These are phyloP conservation scores for Clonostachys byssicola DNA, from an alignment of 2,329 filamentous ascomycete genomes.

Conservation along the genomic window DNA sequence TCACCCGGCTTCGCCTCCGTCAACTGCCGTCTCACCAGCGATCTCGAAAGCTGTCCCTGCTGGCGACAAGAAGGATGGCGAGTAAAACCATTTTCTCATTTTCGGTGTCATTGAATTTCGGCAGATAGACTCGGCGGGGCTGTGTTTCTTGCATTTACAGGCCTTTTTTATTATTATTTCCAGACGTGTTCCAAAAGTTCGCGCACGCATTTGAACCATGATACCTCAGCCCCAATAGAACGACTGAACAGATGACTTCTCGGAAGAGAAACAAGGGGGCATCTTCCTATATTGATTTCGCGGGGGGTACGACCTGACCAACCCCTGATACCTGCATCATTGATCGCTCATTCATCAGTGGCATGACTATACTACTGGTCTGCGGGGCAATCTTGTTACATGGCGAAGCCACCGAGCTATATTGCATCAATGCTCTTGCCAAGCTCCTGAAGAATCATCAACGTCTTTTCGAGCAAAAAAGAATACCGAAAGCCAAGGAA, in stretches of 20 bases:
- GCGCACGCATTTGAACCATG: constrained; percentile 38
- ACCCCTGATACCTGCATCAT: too few species aligned
- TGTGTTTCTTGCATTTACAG: constrained; percentile 42
- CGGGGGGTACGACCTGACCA: too few species aligned
- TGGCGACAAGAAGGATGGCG: constrained; percentile 49
- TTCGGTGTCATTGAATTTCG: constrained; percentile 39
- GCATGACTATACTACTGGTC: too few species aligned
- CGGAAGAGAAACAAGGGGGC: too few species aligned
- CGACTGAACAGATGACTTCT: not conserved
- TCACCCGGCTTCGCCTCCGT: constrained; percentile 66
- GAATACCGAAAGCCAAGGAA: too few species aligned
- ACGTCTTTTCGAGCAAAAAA: too few species aligned
- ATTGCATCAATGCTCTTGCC: too few species aligned
- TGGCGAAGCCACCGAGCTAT: too few species aligned
- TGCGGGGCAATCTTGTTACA: too few species aligned
- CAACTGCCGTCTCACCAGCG: constrained; percentile 62
- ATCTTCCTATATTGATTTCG: too few species aligned
- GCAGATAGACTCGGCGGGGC: constrained; percentile 47
- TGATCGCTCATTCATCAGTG: too few species aligned
- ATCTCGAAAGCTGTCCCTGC: constrained; percentile 59
- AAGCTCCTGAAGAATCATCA: too few species aligned
- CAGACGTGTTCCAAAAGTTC: constrained; percentile 31
- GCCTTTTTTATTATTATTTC: constrained; percentile 19
- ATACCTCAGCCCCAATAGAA: constrained; percentile 30
- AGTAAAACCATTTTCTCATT: constrained; percentile 22